phyloP scores from a whole-genome alignment of 257 asterid species.

The Lycium ferocissimum region DNA sequence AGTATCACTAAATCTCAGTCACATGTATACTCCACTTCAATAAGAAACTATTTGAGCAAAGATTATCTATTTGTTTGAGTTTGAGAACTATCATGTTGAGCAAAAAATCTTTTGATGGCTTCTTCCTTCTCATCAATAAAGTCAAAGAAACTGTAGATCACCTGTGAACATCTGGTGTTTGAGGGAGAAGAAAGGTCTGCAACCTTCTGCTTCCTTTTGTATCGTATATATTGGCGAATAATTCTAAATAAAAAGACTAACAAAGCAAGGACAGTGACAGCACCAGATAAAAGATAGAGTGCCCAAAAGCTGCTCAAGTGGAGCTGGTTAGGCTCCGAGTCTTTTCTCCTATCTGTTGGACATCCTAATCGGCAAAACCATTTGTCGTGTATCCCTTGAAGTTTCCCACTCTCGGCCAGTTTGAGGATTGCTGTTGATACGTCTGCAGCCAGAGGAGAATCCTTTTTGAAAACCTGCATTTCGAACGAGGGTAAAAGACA shows the following conservation, averaged over 20 bases:
- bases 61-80: constrained; percentile 22
- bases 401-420: constrained; percentile 68
- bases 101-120: constrained; percentile 45
- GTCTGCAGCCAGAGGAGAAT: constrained; percentile 78
- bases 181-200: constrained; percentile 37
- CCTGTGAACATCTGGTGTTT: constrained; percentile 30
- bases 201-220: constrained; percentile 34
- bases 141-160: constrained; percentile 40
- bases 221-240: constrained; percentile 40
- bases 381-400: constrained; percentile 62
- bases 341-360: constrained; percentile 50
- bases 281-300: constrained; percentile 72
- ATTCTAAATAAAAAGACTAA: constrained; percentile 35
- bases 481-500: neutral
- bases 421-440: constrained; percentile 75
- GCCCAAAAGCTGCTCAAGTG: constrained; percentile 81
- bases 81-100: constrained; percentile 38
- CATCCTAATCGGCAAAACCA: constrained; percentile 74
- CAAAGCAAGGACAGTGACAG: constrained; percentile 32
- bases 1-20: neutral
- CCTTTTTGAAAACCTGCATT: constrained; percentile 72
- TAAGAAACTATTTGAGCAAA: neutral
- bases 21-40: neutral
- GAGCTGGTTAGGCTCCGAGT: constrained; percentile 64
- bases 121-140: constrained; percentile 56